Percentiles rank a stretch among this genome's conserved stretches.
Evolutionary conservation across 1,284 basidiomycete species (phyloP).

Genomic region (Heterobasidion occidentale): DNA sequence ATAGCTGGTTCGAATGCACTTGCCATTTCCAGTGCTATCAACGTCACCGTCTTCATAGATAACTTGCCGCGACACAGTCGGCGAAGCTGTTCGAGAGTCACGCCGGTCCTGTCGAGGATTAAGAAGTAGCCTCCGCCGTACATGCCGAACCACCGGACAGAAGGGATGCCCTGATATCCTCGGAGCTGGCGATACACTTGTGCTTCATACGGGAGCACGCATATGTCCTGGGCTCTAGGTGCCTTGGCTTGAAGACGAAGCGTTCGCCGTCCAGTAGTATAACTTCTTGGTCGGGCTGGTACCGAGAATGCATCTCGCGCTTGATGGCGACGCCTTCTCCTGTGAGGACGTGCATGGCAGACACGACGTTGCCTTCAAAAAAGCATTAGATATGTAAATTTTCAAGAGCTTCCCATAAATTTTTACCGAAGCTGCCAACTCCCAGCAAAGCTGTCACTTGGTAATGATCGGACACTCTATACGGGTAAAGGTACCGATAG

Average conservation of each 20-base stretch:
- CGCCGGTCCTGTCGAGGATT: constrained; percentile 13
- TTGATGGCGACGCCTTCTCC: background rate
- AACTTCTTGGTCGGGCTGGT: too few species aligned
- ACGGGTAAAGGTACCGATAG: background rate
- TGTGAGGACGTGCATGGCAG: background rate
- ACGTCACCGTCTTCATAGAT: constrained; percentile 10
- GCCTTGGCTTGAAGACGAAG: background rate
- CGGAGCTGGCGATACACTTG: constrained; percentile 5
- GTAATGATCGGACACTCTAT: background rate
- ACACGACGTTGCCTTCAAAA: background rate
- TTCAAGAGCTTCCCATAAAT: background rate
- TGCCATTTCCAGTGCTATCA: constrained; percentile 12
- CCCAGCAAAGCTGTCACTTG: background rate
- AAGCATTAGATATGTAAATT: background rate
- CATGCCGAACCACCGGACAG: constrained; percentile 7
- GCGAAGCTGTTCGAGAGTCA: constrained; percentile 7
- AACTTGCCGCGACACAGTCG: constrained; percentile 12
- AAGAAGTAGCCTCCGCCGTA: constrained; percentile 7
- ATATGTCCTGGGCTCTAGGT: background rate
- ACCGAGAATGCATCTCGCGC: too few species aligned
- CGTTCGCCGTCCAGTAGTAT: too few species aligned
- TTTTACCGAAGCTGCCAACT: background rate
- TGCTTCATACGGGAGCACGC: constrained; percentile 5
- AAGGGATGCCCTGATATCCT: constrained; percentile 1
- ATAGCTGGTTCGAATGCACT: background rate